These are phyloP conservation scores for Lentinula novae-zelandiae DNA, from an alignment of 1,284 basidiomycete species.

Conservation along the genomic window DNA sequence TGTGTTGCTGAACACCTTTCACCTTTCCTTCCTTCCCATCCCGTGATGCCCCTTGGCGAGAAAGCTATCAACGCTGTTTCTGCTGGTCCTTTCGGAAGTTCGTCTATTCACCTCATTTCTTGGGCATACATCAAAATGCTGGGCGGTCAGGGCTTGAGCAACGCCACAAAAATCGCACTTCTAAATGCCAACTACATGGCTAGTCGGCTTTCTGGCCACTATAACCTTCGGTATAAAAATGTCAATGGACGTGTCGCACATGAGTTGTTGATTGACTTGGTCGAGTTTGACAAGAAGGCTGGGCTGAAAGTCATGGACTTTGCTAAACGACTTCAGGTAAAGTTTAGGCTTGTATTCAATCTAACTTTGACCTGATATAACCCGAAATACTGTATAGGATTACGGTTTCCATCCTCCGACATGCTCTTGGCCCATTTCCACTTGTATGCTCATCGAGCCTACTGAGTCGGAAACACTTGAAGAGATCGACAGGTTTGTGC, in stretches of 20 bases:
- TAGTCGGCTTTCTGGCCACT: constrained; percentile 79
- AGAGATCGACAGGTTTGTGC: constrained; percentile 74
- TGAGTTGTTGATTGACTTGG: constrained; percentile 92
- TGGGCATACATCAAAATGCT: constrained; percentile 99
- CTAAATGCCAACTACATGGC: constrained; percentile 99
- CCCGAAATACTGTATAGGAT: constrained; percentile 41
- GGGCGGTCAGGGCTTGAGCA: constrained; percentile 83
- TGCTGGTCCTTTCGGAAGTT: constrained; percentile 91
- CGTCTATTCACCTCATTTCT: constrained; percentile 93
- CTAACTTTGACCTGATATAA: background rate
- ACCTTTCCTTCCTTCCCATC: constrained; percentile 94
- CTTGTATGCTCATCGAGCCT: constrained; percentile 93
- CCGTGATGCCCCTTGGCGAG: constrained; percentile 69
- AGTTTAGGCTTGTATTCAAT: constrained; percentile 9
- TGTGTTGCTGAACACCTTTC: constrained; percentile 92
- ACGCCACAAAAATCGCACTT: constrained; percentile 84
- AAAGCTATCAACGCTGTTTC: constrained; percentile 86
- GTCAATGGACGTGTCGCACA: constrained; percentile 90
- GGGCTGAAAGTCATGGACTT: constrained; percentile 94
- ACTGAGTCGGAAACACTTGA: constrained; percentile 92
- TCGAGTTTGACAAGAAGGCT: constrained; percentile 87
- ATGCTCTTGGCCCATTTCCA: constrained; percentile 92
- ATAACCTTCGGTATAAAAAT: constrained; percentile 90
- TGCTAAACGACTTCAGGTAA: constrained; percentile 87
- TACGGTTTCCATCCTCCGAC: constrained; percentile 91